A percentile compares a stretch with the other conserved stretches of the same genome.
phyloP scores from a whole-genome alignment of 371 early-diverging fungal genomes.

The Entomophthora muscae region DNA sequence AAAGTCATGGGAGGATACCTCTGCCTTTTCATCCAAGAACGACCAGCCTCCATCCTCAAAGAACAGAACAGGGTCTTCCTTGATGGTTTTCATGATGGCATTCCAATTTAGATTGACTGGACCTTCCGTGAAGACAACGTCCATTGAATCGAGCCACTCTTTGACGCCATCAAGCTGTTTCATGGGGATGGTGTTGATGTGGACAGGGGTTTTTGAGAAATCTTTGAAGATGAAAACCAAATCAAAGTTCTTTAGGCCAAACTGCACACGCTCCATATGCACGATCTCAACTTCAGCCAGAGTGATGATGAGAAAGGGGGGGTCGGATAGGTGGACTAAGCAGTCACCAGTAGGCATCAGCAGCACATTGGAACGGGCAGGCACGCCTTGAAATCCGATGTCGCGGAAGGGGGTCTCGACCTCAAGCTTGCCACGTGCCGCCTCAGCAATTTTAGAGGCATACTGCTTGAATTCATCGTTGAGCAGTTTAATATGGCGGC shows the following conservation, averaged over 20 bases:
- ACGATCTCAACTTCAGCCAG: slow-evolving; percentile 94
- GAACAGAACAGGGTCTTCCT: slow-evolving; percentile 90
- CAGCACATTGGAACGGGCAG: slow-evolving; percentile 81
- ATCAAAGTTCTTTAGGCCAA: slow-evolving; percentile 98
- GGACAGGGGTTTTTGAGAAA: slow-evolving; percentile 72
- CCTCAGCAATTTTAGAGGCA: slow-evolving; percentile 79
- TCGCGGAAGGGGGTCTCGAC: slow-evolving; percentile 92
- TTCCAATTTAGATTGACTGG: slow-evolving; percentile 96
- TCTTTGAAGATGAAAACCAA: slow-evolving; percentile 98
- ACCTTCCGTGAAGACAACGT: slow-evolving; percentile 93
- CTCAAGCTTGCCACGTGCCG: slow-evolving; percentile 45
- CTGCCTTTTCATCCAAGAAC: slow-evolving; percentile 59
- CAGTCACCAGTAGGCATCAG: slow-evolving; percentile 96
- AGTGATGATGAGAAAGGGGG: slow-evolving; percentile 89
- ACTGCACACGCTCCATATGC: slow-evolving; percentile 95
- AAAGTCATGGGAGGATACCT: slow-evolving; percentile 20
- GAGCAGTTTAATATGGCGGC: slow-evolving; percentile 62
- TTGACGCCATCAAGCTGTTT: slow-evolving; percentile 88
- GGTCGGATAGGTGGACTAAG: slow-evolving; percentile 92
- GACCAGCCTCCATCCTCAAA: slow-evolving; percentile 96
- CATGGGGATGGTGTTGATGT: slow-evolving; percentile 94
- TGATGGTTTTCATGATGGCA: slow-evolving; percentile 96
- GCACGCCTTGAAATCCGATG: slow-evolving; percentile 95
- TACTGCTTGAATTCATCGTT: slow-evolving; percentile 93
- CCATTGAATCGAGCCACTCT: slow-evolving; percentile 94